Evolutionary conservation across 192 early-diverging fungal species (phyloP), one percentile per base, ranked within the genome.

Genomic region (Entomortierella parvispora): DNA sequence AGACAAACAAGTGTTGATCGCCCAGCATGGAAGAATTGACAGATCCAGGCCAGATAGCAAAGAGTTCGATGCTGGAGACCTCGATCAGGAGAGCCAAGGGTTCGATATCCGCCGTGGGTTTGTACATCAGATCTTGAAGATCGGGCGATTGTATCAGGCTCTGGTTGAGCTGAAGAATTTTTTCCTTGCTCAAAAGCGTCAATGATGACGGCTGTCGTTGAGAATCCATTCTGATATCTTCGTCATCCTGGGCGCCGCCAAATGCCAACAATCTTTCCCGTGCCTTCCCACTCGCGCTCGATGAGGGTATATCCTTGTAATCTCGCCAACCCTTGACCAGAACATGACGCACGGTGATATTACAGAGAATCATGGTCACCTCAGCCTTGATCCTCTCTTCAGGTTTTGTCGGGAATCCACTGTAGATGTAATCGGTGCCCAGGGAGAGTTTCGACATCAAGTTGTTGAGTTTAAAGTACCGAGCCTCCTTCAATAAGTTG

Each of bases 401-500:
- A 2, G 74, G 55, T n/a, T 49, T 33, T 10, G 74, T 77, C 0
- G 74, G 74, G 54, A 77, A 77, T 34, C 74, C 74, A 17, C 28
- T 45, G 33, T 58, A 64, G 7, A 77, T 43, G 32, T 64, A 68
- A 2, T 68, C 66, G 3, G 65, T 64, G 17, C 74, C 74, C 4
- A 77, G 54, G 17, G 74, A 77, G 9, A 77, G 49, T 52, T 77
- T 77, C 10, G 67, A 67, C 25, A 77, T 47, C 2, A 77, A 55
- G 26, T 46, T 58, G 26, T 77, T 77, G 47, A 77, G 66, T 52
- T 77, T 77, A 26, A 68, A 87, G 58, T 84, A 88, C 31, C 82
- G 63, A 0, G 85, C 80, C 59, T 88, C 87, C 46, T 84, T 86
- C 2, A 88, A 62, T 11, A 88, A 29, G 49, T 88, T 88, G 43